Base-by-base conservation (phyloP, 1,284 basidiomycete species). In the Coniferiporia weirii region DNA sequence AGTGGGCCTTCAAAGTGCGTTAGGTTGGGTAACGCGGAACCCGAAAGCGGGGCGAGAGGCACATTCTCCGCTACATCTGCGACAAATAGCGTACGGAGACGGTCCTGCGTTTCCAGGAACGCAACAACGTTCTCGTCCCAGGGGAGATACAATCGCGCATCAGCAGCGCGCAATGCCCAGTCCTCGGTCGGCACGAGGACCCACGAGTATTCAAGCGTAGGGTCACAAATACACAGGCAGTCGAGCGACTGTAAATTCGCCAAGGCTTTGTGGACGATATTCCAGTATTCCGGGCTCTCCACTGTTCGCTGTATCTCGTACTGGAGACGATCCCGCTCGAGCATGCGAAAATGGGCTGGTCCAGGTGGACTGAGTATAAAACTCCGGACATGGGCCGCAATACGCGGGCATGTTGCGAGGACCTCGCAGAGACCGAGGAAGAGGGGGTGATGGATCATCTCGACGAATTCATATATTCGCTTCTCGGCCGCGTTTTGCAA, bases 401-500 rank as follows among this genome's bases (percentile, higher is more conserved):
- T 46, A 15, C 60, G 56, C 22, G 56, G 55, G 40, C 52, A 45
- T 27, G n/a, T n/a, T 1, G 51, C 52, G 4, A 61, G 56, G 1
- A 56, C 55, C 8, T 50, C 43, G 10, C 61, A 34, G 9, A 62
- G 38, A 3, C 22, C 15, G 48, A 51, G 52, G 17, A 47, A 19
- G 20, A 12, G 27, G 1, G 61, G 52, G 43, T 53, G 40, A 19
- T 61, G 61, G 20, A 46, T 47, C 3, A 59, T 17, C 36, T 62
- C 57, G 2, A 59, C 22, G 40, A n/a, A 13, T 8, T 56, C 52
- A 44, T 62, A 62, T 12, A 62, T 53, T 4, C 40, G 35, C 44
- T 49, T 59, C 52, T 62, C 61, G 15, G 61, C 61, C 4, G 51
- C 57, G 13, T 32, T 44, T 56, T 62, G 61, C 5, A 62, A 43